Evolutionary conservation across 2,329 filamentous ascomycete species (phyloP), one percentile per base, ranked within the genome.

Genomic region (Diaporthe caulivora): DNA sequence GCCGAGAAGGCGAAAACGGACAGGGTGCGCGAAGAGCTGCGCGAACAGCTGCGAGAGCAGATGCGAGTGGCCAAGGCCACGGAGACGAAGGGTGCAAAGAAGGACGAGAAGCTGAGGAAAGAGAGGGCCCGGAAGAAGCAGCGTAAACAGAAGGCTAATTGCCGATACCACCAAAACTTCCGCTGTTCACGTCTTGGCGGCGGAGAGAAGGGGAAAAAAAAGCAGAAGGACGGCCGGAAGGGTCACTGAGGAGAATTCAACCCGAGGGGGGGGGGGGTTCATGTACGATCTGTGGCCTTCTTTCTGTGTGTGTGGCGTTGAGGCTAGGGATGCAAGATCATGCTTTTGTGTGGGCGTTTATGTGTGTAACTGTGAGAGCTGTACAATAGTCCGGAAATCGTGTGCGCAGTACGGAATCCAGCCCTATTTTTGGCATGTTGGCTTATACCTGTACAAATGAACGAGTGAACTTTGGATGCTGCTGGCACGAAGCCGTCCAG

Each of bases 321-420:
- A 18, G 5, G 29, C 9, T 6, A 18, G 54, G 60, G 15, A 11
- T 34, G 5, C 5, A 6, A 5, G 29, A 49, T 10, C 11, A n/a
- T 21, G 29, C 13, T 2, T 34, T 49, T 13, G 57, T 49, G 29
- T 65, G 62, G 62, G 62, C 29, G 62, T 65, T 51, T 10, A n/a
- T n/a, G n/a, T 17, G 21, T 17, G 21, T 34, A 34, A 34, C 34
- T 34, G 34, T 34, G 34, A 34, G n/a, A 18, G 21, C n/a, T 65
- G 62, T 65, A 51, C 21, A 65, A 13, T 51, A 65, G 62, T 24
- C 44, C 15, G 44, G 31, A 40, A 40, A 47, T 49, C n/a, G n/a
- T 13, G 47, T 15, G 18, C 11, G 26, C n/a, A 49, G 40, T 34
- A 37, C 37, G 60, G 42, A 60, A 65, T 34, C 3, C 9, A 47